Percentiles rank a stretch among this genome's conserved stretches.
These are phyloP conservation scores for Juncus inflexus DNA, from an alignment of 176 grass and related monocot genomes.

Conservation along the genomic window DNA sequence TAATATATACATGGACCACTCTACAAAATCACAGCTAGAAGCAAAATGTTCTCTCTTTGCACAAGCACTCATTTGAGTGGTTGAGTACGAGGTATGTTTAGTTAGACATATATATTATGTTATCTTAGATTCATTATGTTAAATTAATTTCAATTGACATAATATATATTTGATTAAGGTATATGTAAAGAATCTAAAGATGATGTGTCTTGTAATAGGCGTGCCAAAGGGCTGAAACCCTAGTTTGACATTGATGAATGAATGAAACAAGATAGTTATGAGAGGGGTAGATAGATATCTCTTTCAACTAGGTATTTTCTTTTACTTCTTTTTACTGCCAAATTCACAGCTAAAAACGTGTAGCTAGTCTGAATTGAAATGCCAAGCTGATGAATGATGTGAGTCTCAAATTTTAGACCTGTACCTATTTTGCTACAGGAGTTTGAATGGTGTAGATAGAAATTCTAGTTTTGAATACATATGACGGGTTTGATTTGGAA, in stretches of 20 bases:
- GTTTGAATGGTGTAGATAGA: too few species aligned
- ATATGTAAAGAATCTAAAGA: too few species aligned
- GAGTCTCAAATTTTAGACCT: conserved; percentile 19
- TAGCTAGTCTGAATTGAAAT: conserved; percentile 27
- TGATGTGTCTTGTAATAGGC: neutral
- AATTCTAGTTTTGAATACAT: too few species aligned
- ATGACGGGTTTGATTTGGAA: too few species aligned
- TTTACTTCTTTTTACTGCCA: conserved; percentile 12
- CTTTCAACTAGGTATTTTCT: conserved; percentile 25
- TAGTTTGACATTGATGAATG: neutral
- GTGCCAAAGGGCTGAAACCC: conserved; percentile 1
- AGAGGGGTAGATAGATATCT: conserved; percentile 33
- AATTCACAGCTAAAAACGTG: conserved; percentile 17
- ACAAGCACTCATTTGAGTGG: conserved; percentile 1
- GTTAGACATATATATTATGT: neutral
- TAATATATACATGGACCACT: neutral
- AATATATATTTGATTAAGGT: neutral
- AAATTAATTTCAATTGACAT: conserved; percentile 12
- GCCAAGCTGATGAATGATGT: conserved; percentile 24
- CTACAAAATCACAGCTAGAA: neutral
- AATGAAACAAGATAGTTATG: conserved; percentile 5
- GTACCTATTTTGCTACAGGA: neutral
- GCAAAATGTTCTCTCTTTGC: conserved; percentile 19
- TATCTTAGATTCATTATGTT: neutral
- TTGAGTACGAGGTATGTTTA: conserved; percentile 10